These are phyloP conservation scores for Pueraria montana DNA, from an alignment of 306 rosid genomes.

Conservation along the genomic window DNA sequence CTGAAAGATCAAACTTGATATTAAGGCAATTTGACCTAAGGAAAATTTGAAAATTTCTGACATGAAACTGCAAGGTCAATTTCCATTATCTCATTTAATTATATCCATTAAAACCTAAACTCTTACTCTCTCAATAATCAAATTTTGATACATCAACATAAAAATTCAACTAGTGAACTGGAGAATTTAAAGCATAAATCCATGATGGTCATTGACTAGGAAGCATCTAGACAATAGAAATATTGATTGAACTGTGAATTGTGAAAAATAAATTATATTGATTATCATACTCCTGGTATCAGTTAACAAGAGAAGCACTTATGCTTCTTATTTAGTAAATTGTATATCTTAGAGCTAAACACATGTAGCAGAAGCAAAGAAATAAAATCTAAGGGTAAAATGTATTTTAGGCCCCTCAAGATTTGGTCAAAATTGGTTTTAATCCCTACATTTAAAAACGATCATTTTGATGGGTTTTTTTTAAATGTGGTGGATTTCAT, in stretches of 20 bases:
- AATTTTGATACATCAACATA: slow-evolving; percentile 27
- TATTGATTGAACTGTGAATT: slow-evolving; percentile 1
- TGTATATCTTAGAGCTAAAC: slow-evolving; percentile 11
- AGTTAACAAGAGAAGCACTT: slow-evolving; percentile 24
- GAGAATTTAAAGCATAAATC: slow-evolving; percentile 19
- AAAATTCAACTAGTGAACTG: slow-evolving; percentile 33
- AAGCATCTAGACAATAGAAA: slow-evolving; percentile 28
- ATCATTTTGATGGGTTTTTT: too few species aligned
- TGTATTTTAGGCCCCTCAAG: background rate
- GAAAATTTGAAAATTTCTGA: slow-evolving; percentile 8
- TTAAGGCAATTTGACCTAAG: background rate
- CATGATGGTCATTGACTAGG: slow-evolving; percentile 16
- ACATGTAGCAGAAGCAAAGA: slow-evolving; percentile 35
- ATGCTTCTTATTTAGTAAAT: slow-evolving; percentile 34
- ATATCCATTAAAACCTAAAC: background rate
- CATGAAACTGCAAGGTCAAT: slow-evolving; percentile 21
- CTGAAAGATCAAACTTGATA: too few species aligned
- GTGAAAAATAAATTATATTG: slow-evolving; percentile 25
- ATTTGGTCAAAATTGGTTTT: background rate
- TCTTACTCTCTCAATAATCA: slow-evolving; percentile 9
- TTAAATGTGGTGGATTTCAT: background rate
- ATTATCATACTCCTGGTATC: slow-evolving; percentile 18
- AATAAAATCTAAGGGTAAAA: background rate
- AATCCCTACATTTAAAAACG: background rate
- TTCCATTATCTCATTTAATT: slow-evolving; percentile 16